Percentiles rank a stretch among this genome's conserved stretches.
phyloP scores from a whole-genome alignment of 1,284 basidiomycete species.

The Apiotrichum akiyoshidainum region DNA sequence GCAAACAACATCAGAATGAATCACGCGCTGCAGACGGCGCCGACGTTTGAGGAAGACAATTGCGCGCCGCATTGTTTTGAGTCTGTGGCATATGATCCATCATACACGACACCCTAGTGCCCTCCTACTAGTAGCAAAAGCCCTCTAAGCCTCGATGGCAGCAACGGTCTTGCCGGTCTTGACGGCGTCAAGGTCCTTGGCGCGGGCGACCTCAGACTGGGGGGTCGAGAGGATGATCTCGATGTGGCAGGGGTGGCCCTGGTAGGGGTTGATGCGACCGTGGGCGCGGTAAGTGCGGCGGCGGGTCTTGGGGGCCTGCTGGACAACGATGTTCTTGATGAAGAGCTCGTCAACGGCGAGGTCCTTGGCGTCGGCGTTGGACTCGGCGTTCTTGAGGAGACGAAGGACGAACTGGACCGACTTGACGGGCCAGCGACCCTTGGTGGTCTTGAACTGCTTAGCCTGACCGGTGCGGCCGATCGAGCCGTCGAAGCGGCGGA shows the following conservation, averaged over 20 bases:
- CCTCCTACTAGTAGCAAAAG: constrained; percentile 14
- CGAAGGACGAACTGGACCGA: constrained; percentile 93
- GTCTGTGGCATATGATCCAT: constrained; percentile 41
- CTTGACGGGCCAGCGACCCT: constrained; percentile 99
- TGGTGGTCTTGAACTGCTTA: constrained; percentile 94
- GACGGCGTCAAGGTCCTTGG: constrained; percentile 68
- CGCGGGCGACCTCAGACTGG: constrained; percentile 80
- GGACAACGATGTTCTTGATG: constrained; percentile 97
- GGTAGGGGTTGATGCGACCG: constrained; percentile 88
- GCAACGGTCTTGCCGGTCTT: constrained; percentile 50
- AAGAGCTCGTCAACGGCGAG: constrained; percentile 85
- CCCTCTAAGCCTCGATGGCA: constrained; percentile 51
- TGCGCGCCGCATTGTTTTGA: no score
- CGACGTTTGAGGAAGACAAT: no score
- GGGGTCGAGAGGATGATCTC: constrained; percentile 82
- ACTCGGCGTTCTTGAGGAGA: constrained; percentile 97
- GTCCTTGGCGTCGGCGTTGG: constrained; percentile 98
- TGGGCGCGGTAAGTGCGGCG: constrained; percentile 99
- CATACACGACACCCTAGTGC: constrained; percentile 41
- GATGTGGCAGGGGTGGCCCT: constrained; percentile 90
- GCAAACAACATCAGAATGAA: constrained; percentile 5
- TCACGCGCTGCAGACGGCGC: neutral
- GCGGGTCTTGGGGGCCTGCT: constrained; percentile 99
- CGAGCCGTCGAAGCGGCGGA: constrained; percentile 94
- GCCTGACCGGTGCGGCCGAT: constrained; percentile 96